Evolutionary conservation across 495 filamentous ascomycete species (phyloP).

Genomic region (Aspergillus asperescens): DNA sequence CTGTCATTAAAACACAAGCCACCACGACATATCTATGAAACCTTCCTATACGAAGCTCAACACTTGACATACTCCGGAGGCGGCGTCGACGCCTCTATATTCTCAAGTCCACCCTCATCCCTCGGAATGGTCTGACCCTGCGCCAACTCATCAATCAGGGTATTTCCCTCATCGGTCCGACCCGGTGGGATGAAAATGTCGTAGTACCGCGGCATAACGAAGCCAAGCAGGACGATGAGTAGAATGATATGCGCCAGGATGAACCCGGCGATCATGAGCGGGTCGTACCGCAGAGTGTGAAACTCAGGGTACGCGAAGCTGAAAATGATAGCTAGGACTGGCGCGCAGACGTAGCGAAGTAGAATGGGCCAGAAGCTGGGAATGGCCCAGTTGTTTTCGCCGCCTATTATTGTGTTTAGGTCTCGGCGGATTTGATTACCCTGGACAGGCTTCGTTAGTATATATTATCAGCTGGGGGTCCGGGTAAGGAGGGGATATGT

Average conservation of each 20-base stretch:
- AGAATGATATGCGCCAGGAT: constrained; percentile 29
- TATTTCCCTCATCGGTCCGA: constrained; percentile 23
- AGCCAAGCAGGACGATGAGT: constrained; percentile 25
- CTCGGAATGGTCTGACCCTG: background rate
- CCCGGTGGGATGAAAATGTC: constrained; percentile 30
- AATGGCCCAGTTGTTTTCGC: constrained; percentile 36
- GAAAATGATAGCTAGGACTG: constrained; percentile 36
- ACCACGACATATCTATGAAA: no score
- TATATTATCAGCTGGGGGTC: background rate
- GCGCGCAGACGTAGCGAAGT: constrained; percentile 36
- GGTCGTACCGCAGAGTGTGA: constrained; percentile 32
- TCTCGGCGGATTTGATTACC: constrained; percentile 26
- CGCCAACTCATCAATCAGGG: background rate
- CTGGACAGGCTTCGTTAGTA: constrained; percentile 3
- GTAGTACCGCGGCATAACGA: constrained; percentile 33
- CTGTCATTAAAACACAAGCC: no score
- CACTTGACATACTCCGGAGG: no score
- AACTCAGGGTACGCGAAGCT: constrained; percentile 40
- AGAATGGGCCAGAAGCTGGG: constrained; percentile 29
- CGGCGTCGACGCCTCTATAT: no score
- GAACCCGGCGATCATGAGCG: constrained; percentile 36
- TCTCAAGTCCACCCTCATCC: background rate
- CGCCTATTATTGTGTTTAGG: constrained; percentile 20
- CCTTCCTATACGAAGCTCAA: no score
- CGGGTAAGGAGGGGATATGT: background rate